A percentile compares a stretch with the other conserved stretches of the same genome.
These are phyloP conservation scores for Hansenula anomala DNA, from an alignment of 1,139 yeast species.

Conservation along the genomic window DNA sequence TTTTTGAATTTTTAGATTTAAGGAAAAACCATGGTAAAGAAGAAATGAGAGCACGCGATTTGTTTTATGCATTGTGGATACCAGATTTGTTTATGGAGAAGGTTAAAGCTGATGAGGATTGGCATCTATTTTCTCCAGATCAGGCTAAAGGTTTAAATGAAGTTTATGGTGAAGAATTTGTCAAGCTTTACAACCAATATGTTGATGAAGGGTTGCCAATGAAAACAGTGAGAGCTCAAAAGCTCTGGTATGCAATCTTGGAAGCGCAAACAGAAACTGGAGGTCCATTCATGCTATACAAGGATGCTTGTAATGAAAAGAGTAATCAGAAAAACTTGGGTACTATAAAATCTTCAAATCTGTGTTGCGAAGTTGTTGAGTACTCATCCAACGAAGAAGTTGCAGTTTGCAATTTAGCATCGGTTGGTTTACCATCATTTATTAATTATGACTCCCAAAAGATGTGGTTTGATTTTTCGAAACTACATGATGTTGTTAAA, in stretches of 20 bases:
- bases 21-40: constrained; percentile 90
- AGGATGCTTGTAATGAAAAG: constrained; percentile 81
- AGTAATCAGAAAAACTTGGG: constrained; percentile 86
- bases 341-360: constrained; percentile 78
- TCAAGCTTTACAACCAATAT: constrained; percentile 58
- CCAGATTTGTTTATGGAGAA: constrained; percentile 89
- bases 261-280: constrained; percentile 94
- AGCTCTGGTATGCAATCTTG: constrained; percentile 79
- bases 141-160: constrained; percentile 82
- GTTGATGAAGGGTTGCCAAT: constrained; percentile 63
- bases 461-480: constrained; percentile 54
- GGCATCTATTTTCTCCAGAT: constrained; percentile 86
- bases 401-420: constrained; percentile 88
- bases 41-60: constrained; percentile 83
- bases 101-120: constrained; percentile 68
- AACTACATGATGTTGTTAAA: constrained; percentile 69
- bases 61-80: constrained; percentile 85
- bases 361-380: constrained; percentile 89
- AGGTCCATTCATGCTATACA: constrained; percentile 86
- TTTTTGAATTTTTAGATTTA: constrained; percentile 74
- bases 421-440: constrained; percentile 77
- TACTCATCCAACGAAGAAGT: constrained; percentile 83
- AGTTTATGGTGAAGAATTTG: constrained; percentile 78
- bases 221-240: constrained; percentile 72
- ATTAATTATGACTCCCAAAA: constrained; percentile 35